phyloP scores from a whole-genome alignment of 345 rosid species.

The Balakata baccata region DNA sequence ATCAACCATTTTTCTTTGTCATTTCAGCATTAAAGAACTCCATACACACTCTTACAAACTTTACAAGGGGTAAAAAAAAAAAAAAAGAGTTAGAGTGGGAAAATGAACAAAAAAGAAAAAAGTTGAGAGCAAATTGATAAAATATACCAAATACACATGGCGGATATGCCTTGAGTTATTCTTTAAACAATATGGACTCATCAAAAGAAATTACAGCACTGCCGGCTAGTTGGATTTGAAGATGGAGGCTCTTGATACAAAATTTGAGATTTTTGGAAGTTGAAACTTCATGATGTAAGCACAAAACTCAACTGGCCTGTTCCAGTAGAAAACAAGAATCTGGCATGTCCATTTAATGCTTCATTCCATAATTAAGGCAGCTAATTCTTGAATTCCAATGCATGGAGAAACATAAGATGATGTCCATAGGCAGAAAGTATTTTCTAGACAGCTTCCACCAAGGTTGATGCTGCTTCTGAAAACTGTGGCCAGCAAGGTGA shows the following conservation, averaged over 20 bases:
- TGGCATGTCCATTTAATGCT: not conserved
- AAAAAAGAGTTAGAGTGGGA: too few relatives aligned
- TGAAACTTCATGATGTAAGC: not conserved
- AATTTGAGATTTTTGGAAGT: not conserved
- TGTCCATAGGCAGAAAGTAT: not conserved
- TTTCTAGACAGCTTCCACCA: slow-evolving; percentile 10
- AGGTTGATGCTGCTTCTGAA: slow-evolving; percentile 15
- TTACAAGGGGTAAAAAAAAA: too few relatives aligned
- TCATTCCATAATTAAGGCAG: too few relatives aligned
- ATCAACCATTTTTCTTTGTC: too few relatives aligned
- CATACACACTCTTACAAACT: too few relatives aligned
- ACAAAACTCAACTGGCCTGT: not conserved
- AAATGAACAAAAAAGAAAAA: too few relatives aligned
- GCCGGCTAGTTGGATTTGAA: not conserved
- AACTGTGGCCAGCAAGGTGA: slow-evolving; percentile 78
- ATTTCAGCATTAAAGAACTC: too few relatives aligned
- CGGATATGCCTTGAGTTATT: too few relatives aligned
- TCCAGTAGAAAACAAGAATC: not conserved
- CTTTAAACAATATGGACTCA: not conserved
- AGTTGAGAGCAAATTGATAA: too few relatives aligned
- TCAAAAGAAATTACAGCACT: slow-evolving; percentile 2
- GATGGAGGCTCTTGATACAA: not conserved
- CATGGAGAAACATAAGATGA: too few relatives aligned
- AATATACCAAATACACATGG: too few relatives aligned
- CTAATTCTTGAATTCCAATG: too few relatives aligned